A percentile compares a stretch with the other conserved stretches of the same genome.
Evolutionary conservation across 176 grass and related monocot genomes (phyloP).

Genomic region (Rhynchospora tenuis): DNA sequence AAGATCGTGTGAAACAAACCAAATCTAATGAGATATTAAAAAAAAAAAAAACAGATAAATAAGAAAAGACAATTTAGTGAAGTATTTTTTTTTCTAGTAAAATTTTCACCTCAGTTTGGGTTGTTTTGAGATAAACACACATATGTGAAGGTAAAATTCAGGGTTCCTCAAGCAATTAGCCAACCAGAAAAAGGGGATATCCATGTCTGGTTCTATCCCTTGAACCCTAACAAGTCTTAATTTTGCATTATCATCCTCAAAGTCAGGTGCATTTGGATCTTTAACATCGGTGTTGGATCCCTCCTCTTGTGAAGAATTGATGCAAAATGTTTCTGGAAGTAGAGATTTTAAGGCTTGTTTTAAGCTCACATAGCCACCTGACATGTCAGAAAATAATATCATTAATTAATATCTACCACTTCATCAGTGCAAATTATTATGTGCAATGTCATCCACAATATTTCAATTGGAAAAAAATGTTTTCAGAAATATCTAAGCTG

Average conservation of each 20-base stretch:
- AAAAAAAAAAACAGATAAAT: slow-evolving; percentile 21
- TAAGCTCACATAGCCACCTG: slow-evolving; percentile 55
- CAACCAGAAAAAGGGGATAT: slow-evolving; percentile 86
- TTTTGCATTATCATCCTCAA: slow-evolving; percentile 10
- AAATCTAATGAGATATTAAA: neutral
- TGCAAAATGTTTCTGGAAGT: slow-evolving; percentile 58
- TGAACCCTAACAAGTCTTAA: slow-evolving; percentile 73
- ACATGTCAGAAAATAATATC: neutral
- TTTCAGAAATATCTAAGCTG: neutral
- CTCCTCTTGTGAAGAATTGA: slow-evolving; percentile 7
- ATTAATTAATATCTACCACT: neutral
- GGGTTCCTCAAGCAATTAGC: slow-evolving; percentile 83
- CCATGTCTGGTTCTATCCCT: slow-evolving; percentile 66
- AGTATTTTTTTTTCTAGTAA: neutral
- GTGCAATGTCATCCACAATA: neutral
- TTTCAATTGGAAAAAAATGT: neutral
- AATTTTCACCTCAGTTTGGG: slow-evolving; percentile 9
- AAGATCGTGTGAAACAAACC: slow-evolving; percentile 19
- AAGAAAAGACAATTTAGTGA: neutral
- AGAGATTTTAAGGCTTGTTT: slow-evolving; percentile 50
- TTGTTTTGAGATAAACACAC: slow-evolving; percentile 46
- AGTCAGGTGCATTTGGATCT: slow-evolving; percentile 12
- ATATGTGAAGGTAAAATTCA: slow-evolving; percentile 79
- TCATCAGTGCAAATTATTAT: neutral
- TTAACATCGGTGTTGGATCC: slow-evolving; percentile 8